Evolutionary conservation across 2,329 filamentous ascomycete species (phyloP), one percentile per base, ranked within the genome.

Genomic region (Chrysoporthe austroafricana): DNA sequence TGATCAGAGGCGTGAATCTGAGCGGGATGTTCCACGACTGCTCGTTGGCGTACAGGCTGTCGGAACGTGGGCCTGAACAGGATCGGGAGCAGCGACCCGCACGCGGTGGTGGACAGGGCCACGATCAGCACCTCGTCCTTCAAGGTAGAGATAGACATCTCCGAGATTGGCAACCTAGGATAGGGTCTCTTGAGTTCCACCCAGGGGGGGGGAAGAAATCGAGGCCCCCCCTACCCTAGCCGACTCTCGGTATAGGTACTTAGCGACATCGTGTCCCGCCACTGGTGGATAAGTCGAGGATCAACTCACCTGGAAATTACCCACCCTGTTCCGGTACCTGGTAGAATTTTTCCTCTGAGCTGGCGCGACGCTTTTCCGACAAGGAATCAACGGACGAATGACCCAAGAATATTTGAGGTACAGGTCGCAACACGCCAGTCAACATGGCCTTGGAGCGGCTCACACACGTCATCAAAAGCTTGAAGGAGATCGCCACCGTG

Each of bases 371-470:
- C 52, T 50, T 9, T n/a, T 34, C 63, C 68, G 59, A 64, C 61
- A 43, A 50, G 48, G 60, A 68, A 70, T 65, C 48, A 70, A 62
- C 56, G 52, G 66, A 70, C 67, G 68, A 66, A 62, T 56, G 59
- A 62, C 62, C 67, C 65, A 66, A 68, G 68, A 70, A 70, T 70
- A 70, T 70, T 70, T 70, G 66, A 70, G 68, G 68, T 70, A 70
- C 68, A 68, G 21, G 21, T 21, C 21, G 21, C 21, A 21, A 21
- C 21, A 21, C 21, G 21, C 21, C 21, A 21, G 21, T 21, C 21
- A 21, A 21, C 21, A 21, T 21, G 21, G 21, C 21, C 21, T 21
- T 21, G 21, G 21, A 21, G 21, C 21, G 21, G 21, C 21, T 21
- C 1, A 21, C 21, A 1, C 21, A 21, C 21, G 21, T 1, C 1